These are phyloP conservation scores for Thielaviopsis punctulata DNA, from an alignment of 2,329 filamentous ascomycete species.

Conservation along the genomic window DNA sequence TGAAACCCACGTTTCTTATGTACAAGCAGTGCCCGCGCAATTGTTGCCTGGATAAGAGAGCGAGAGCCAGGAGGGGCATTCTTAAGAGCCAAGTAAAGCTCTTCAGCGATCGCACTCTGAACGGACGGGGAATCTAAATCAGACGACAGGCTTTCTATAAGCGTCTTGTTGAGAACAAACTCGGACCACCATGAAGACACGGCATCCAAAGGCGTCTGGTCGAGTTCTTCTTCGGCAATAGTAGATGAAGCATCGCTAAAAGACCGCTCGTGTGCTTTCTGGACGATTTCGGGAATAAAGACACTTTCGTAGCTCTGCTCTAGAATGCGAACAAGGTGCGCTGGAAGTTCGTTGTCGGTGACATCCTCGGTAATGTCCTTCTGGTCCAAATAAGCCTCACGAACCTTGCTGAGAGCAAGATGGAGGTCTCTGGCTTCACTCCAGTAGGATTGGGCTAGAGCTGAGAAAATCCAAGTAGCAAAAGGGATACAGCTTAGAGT, in stretches of 20 bases:
- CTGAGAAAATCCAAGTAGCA: slow-evolving; percentile 32
- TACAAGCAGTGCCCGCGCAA: slow-evolving; percentile 40
- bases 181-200: slow-evolving; percentile 85
- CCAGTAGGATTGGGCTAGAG: slow-evolving; percentile 63
- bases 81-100: slow-evolving; percentile 51
- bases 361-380: slow-evolving; percentile 19
- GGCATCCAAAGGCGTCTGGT: slow-evolving; percentile 52
- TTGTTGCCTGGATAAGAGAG: slow-evolving; percentile 42
- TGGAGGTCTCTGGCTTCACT: slow-evolving; percentile 56
- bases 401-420: slow-evolving; percentile 27
- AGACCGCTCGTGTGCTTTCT: slow-evolving; percentile 75
- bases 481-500: not conserved
- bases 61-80: slow-evolving; percentile 64
- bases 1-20: slow-evolving; percentile 36
- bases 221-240: slow-evolving; percentile 24
- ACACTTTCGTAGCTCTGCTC: slow-evolving; percentile 70
- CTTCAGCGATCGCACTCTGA: slow-evolving; percentile 23
- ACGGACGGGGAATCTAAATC: slow-evolving; percentile 22
- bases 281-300: slow-evolving; percentile 57
- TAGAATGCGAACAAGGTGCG: slow-evolving; percentile 58
- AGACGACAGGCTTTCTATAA: slow-evolving; percentile 45
- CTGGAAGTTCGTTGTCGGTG: slow-evolving; percentile 41
- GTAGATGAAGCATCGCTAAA: slow-evolving; percentile 42
- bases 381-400: slow-evolving; percentile 19
- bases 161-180: slow-evolving; percentile 49